Percentiles rank a stretch among this genome's conserved stretches.
phyloP scores from a whole-genome alignment of 148 eudicot species.

The Amaranthus palmeri region DNA sequence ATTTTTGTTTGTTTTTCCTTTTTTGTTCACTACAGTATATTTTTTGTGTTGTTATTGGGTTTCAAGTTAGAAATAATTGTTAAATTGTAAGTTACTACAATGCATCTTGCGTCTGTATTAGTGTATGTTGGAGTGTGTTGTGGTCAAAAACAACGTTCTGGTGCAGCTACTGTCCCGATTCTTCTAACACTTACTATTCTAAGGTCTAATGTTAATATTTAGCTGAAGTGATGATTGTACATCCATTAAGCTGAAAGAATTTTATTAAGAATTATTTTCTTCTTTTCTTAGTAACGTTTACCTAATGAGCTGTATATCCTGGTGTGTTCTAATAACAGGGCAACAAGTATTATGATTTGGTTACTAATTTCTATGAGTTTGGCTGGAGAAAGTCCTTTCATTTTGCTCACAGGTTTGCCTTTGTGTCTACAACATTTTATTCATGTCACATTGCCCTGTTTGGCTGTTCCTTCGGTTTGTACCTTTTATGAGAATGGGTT shows the following conservation, averaged over 20 bases:
- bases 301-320: not conserved
- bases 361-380: slow-evolving; percentile 94
- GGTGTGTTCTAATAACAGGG: slow-evolving; percentile 46
- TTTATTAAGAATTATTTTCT: not conserved
- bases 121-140: no score
- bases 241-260: not conserved
- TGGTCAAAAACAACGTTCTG: no score
- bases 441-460: not conserved
- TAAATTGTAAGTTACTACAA: no score
- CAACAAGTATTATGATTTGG: slow-evolving; percentile 90
- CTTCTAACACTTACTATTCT: no score
- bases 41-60: no score
- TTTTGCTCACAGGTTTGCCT: slow-evolving; percentile 74
- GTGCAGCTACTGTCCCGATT: no score
- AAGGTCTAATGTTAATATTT: not conserved
- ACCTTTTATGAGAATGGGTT: not conserved
- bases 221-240: not conserved
- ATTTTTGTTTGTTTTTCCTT: no score
- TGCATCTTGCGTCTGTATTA: no score
- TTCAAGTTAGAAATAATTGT: no score
- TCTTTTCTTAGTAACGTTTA: not conserved
- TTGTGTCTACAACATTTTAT: not conserved
- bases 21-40: no score
- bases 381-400: slow-evolving; percentile 99
- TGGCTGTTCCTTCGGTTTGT: not conserved